Evolutionary conservation across 176 grass and related monocot species (phyloP).

Genomic region (Rhynchospora breviuscula): DNA sequence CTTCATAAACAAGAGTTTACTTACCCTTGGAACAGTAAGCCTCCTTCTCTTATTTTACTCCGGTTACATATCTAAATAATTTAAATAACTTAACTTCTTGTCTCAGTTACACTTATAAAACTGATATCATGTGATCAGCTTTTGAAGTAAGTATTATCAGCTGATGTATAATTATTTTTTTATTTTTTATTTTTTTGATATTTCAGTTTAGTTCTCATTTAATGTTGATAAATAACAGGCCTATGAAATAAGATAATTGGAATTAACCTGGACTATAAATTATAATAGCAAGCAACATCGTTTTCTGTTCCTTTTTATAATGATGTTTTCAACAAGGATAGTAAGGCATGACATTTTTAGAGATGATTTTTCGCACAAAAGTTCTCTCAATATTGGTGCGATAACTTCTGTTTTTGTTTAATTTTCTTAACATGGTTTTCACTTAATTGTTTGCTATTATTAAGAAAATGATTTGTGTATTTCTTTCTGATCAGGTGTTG

Average conservation of each 20-base stretch:
- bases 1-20: slow-evolving; percentile 98
- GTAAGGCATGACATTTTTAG: not conserved
- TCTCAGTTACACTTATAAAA: not conserved
- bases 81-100: slow-evolving; percentile 11
- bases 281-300: not conserved
- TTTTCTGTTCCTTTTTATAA: not conserved
- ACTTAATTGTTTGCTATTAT: not conserved
- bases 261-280: not conserved
- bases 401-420: slow-evolving; percentile 25
- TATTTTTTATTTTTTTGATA: not conserved
- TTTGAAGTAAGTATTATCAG: not conserved
- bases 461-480: not conserved
- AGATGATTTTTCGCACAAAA: not conserved
- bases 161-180: not conserved
- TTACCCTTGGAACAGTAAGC: slow-evolving; percentile 96
- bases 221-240: not conserved
- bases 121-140: not conserved
- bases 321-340: not conserved
- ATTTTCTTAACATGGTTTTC: slow-evolving; percentile 16
- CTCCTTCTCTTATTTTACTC: slow-evolving; percentile 20
- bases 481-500: slow-evolving; percentile 11
- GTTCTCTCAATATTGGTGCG: not conserved
- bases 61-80: not conserved
- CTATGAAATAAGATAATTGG: not conserved
- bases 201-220: not conserved